Evolutionary conservation across 2,329 filamentous ascomycete species (phyloP).

Genomic region (Ceratocystis albifundus): DNA sequence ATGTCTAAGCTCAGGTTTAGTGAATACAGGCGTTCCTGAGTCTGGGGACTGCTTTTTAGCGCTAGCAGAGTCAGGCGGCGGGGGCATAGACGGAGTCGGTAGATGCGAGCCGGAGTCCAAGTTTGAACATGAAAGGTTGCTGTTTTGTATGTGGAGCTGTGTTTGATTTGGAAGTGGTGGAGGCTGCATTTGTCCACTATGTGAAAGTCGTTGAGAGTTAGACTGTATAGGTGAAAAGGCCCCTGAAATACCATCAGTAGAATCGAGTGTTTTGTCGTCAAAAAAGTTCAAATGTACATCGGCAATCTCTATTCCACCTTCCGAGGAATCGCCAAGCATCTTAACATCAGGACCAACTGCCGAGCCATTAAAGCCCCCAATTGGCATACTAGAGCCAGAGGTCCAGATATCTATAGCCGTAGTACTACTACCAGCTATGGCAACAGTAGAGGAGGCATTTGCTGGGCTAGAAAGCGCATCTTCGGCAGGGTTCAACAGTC

Average conservation of each 20-base stretch:
- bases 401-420: slow-evolving; percentile 27
- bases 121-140: neutral
- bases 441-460: neutral
- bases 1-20: slow-evolving; percentile 50
- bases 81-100: slow-evolving; percentile 15
- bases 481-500: slow-evolving; percentile 33
- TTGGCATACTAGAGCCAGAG: slow-evolving; percentile 34
- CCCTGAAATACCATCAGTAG: slow-evolving; percentile 8
- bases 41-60: slow-evolving; percentile 20
- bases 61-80: slow-evolving; percentile 21
- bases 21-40: slow-evolving; percentile 33
- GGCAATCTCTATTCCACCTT: slow-evolving; percentile 62
- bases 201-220: neutral
- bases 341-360: slow-evolving; percentile 32
- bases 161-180: slow-evolving; percentile 22
- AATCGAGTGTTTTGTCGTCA: slow-evolving; percentile 39
- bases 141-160: slow-evolving; percentile 14
- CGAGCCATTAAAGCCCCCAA: slow-evolving; percentile 36
- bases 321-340: neutral
- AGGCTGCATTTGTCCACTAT: slow-evolving; percentile 20
- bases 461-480: slow-evolving; percentile 47
- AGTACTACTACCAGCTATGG: slow-evolving; percentile 11
- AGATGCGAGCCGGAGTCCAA: slow-evolving; percentile 15
- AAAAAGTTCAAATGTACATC: slow-evolving; percentile 80
- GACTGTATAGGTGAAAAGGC: slow-evolving; percentile 6